These are phyloP conservation scores for Boletus fagicola DNA, from an alignment of 768 basidiomycete genomes.

Conservation along the genomic window DNA sequence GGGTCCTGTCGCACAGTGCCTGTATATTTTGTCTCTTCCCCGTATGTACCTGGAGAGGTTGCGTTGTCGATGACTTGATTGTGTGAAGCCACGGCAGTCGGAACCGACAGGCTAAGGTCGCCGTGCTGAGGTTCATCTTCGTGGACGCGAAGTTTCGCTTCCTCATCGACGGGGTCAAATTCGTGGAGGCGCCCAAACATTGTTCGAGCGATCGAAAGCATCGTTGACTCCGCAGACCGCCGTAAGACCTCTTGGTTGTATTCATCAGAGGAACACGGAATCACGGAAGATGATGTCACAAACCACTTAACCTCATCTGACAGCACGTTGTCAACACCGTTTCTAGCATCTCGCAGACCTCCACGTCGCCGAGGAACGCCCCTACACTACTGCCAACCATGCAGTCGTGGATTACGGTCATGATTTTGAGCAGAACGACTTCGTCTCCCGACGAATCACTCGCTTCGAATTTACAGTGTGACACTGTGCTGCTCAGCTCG, in stretches of 20 bases:
- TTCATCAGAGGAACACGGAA: conserved; percentile 15
- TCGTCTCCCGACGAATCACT: conserved; percentile 98
- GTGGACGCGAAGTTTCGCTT: conserved; percentile 55
- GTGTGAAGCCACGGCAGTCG: conserved; percentile 33
- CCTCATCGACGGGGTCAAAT: conserved; percentile 65
- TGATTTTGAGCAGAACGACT: conserved; percentile 87
- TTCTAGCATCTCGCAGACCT: conserved; percentile 98
- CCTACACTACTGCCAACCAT: conserved; percentile 67
- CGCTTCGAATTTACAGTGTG: conserved; percentile 97
- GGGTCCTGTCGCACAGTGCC: not conserved
- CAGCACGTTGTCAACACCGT: conserved; percentile 96
- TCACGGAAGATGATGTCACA: conserved; percentile 30
- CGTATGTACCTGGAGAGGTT: conserved; percentile 8
- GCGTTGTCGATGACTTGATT: conserved; percentile 19
- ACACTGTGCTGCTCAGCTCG: conserved; percentile 84
- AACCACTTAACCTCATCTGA: conserved; percentile 94
- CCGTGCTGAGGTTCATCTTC: conserved; percentile 52
- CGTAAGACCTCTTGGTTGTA: conserved; percentile 70
- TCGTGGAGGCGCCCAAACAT: conserved; percentile 73
- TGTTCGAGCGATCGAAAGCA: conserved; percentile 82
- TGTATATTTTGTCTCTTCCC: conserved; percentile 8
- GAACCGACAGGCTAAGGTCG: conserved; percentile 63
- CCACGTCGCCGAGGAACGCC: conserved; percentile 79
- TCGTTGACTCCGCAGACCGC: conserved; percentile 82
- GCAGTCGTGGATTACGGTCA: conserved; percentile 84